Evolutionary conservation across 2,329 filamentous ascomycete genomes (phyloP), one percentile per base, ranked within the genome.

Genomic region (Chrysosporium keratinophilum): DNA sequence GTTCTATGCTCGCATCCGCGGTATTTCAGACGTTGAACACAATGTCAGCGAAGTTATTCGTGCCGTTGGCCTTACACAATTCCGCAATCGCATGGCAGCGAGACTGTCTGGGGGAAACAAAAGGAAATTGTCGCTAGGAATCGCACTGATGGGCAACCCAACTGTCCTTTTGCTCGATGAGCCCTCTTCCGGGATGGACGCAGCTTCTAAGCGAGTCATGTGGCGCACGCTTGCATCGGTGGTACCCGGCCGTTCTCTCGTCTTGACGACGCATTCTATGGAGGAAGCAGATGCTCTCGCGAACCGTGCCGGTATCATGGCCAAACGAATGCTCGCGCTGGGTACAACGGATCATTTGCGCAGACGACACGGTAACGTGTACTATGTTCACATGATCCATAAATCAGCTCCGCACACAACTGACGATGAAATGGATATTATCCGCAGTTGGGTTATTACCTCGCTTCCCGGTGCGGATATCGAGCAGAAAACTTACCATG

Each of bases 251-350:
- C 80, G 90, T n/a, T 87, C 84, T 0, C 80, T 96, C 14, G 76
- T 97, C 1, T 78, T 97, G 15, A 96, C 91, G 0, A 96, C 91
- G 0, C 91, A 97, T 68, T 87, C 82, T 47, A 95, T 96, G 89
- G 90, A 96, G 67, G 91, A 96, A 70, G 91, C 90, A 0, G 88
- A 95, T 63, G 89, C 89, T 0, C 76, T 97, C 1, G 90, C 90
- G 0, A 82, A 82, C 31, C 79, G 88, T 1, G 88, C 86, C 0
- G 91, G 88, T 11, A 95, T 97, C 60, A 82, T 97, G 71, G 87
- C 89, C 7, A 79, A 81, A 61, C 78, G 83, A 33, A 94, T 96
- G 88, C 76, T 96, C 19, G 90, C 89, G 0, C 76, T 93, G 7
- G 90, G 90, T 3, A 85, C 83, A 0, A 84, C 83, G 0, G 82